phyloP scores from a whole-genome alignment of 768 basidiomycete species.

The Neoboletus magnificus region DNA sequence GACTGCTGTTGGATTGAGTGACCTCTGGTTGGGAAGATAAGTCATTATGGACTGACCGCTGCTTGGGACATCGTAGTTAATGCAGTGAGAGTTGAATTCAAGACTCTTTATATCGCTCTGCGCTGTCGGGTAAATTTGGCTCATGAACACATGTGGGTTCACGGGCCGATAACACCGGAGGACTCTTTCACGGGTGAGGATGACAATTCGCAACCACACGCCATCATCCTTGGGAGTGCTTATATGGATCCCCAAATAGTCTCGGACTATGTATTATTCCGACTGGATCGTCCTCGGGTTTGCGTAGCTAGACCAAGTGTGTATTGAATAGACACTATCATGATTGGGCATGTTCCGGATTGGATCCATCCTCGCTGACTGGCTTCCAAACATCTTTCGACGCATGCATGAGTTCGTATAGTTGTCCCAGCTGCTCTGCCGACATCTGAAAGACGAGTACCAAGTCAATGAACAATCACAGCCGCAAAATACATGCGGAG shows the following conservation, averaged over 20 bases:
- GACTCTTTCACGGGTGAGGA: not conserved
- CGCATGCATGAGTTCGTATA: conserved; percentile 93
- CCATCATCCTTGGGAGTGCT: conserved; percentile 1
- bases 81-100: not conserved
- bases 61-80: conserved; percentile 35
- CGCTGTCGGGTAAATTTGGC: conserved; percentile 1
- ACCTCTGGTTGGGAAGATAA: not conserved
- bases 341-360: conserved; percentile 8
- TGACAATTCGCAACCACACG: conserved; percentile 1
- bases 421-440: conserved; percentile 83
- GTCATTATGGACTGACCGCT: conserved; percentile 30
- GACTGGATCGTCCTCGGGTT: not conserved
- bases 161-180: not conserved
- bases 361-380: conserved; percentile 16
- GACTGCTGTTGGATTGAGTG: conserved; percentile 27
- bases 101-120: conserved; percentile 14
- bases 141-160: conserved; percentile 7
- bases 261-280: conserved; percentile 5
- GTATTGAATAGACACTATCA: conserved; percentile 9
- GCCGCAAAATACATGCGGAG: not conserved
- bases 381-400: conserved; percentile 87
- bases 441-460: conserved; percentile 60
- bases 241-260: not conserved
- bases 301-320: conserved; percentile 4
- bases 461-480: not conserved